These are phyloP conservation scores for Boletus pseudo-olivaceus DNA, from an alignment of 768 basidiomycete genomes.

Conservation along the genomic window DNA sequence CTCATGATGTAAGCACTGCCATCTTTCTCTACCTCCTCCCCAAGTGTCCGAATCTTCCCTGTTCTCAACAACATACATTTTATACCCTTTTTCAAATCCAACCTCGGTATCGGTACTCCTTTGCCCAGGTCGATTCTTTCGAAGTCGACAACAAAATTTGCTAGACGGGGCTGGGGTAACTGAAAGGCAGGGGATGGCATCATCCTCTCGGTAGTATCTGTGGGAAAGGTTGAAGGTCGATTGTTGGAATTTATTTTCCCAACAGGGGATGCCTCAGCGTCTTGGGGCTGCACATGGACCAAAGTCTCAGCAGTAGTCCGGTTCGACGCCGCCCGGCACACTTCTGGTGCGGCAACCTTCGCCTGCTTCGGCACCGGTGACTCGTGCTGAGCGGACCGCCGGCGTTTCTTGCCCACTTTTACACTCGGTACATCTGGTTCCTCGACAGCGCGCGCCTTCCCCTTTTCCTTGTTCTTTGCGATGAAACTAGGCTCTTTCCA, in stretches of 20 bases:
- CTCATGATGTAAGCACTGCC: constrained; percentile 21
- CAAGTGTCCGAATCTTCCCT: constrained; percentile 25
- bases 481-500: constrained; percentile 35
- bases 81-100: constrained; percentile 10
- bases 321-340: background rate
- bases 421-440: background rate
- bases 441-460: constrained; percentile 9
- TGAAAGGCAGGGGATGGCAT: background rate
- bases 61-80: constrained; percentile 22
- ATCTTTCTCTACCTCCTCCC: constrained; percentile 14
- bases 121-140: constrained; percentile 6
- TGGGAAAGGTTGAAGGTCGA: background rate
- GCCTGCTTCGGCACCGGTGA: constrained; percentile 13
- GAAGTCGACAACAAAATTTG: constrained; percentile 19
- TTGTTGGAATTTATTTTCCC: background rate
- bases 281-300: background rate
- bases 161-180: constrained; percentile 17
- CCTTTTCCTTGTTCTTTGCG: constrained; percentile 18
- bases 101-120: constrained; percentile 1
- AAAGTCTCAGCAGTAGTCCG: background rate
- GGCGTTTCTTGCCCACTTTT: constrained; percentile 15
- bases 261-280: background rate
- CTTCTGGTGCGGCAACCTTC: constrained; percentile 1
- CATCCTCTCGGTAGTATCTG: background rate
- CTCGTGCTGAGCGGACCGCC: constrained; percentile 2